These are phyloP conservation scores for Kodamaea plutei DNA, from an alignment of 1,139 yeast species.

Conservation along the genomic window DNA sequence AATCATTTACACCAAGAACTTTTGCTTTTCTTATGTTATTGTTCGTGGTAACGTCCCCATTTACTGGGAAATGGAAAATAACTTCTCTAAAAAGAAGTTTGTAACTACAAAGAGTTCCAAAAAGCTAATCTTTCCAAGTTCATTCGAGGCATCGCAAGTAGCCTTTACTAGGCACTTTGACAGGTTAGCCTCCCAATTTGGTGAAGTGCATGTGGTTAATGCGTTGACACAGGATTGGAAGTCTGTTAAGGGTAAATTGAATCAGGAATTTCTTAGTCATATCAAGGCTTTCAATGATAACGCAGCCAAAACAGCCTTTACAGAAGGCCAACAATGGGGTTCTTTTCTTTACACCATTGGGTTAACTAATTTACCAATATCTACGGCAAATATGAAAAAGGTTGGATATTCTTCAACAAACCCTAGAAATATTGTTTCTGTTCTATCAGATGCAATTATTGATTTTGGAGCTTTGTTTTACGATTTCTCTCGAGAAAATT, in stretches of 20 bases:
- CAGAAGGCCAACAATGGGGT: not conserved
- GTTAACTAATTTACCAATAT: slow-evolving; percentile 31
- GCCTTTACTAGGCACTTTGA: slow-evolving; percentile 66
- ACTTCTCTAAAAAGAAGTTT: slow-evolving; percentile 33
- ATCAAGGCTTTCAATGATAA: slow-evolving; percentile 22
- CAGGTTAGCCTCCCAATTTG: slow-evolving; percentile 51
- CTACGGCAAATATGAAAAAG: slow-evolving; percentile 32
- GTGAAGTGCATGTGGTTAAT: slow-evolving; percentile 60
- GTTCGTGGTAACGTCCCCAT: slow-evolving; percentile 69
- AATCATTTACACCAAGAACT: slow-evolving; percentile 49
- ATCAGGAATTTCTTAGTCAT: slow-evolving; percentile 29
- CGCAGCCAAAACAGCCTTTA: not conserved
- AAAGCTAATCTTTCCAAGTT: slow-evolving; percentile 51
- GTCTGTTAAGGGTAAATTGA: slow-evolving; percentile 34
- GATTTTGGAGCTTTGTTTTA: slow-evolving; percentile 66
- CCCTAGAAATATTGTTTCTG: slow-evolving; percentile 36
- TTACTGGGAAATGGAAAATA: slow-evolving; percentile 56
- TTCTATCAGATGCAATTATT: slow-evolving; percentile 44
- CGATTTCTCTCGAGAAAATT: slow-evolving; percentile 44
- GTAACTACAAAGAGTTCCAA: slow-evolving; percentile 39
- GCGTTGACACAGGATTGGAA: slow-evolving; percentile 39
- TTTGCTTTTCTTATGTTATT: slow-evolving; percentile 55
- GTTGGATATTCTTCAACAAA: slow-evolving; percentile 33
- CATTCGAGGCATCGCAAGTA: slow-evolving; percentile 61
- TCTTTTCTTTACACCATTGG: slow-evolving; percentile 12